These are phyloP conservation scores for Coelastrella sp. DNA, from an alignment of 139 green algal species.

Conservation along the genomic window DNA sequence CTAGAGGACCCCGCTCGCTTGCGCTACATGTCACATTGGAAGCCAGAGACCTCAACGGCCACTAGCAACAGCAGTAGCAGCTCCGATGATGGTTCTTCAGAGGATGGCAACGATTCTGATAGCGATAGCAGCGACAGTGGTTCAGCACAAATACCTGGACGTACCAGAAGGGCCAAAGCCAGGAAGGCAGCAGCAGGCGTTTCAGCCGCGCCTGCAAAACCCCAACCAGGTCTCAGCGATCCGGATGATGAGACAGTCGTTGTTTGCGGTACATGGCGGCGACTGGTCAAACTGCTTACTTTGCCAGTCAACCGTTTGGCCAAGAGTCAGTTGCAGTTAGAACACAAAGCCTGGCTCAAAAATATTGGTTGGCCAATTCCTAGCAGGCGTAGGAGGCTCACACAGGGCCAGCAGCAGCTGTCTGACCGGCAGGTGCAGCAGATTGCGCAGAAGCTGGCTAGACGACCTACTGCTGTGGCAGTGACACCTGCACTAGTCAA, in stretches of 20 bases:
- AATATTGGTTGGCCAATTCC: neutral
- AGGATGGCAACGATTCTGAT: too few species aligned
- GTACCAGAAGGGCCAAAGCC: too few species aligned
- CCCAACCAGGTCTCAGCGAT: too few species aligned
- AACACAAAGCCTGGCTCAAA: neutral
- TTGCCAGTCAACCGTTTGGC: neutral
- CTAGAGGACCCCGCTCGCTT: neutral
- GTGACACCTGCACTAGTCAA: conserved; percentile 12
- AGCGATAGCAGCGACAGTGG: too few species aligned
- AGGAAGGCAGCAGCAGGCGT: neutral
- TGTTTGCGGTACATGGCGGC: neutral
- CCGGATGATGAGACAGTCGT: too few species aligned
- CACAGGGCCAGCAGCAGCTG: neutral
- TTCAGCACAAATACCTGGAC: too few species aligned
- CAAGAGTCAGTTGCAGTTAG: neutral
- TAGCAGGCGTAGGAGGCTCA: neutral
- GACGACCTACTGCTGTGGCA: conserved; percentile 6
- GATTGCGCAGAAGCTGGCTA: conserved; percentile 3
- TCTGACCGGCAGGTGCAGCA: neutral
- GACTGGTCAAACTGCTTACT: neutral
- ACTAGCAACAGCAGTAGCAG: neutral
- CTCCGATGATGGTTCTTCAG: too few species aligned
- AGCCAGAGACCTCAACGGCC: neutral
- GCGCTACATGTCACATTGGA: conserved; percentile 14
- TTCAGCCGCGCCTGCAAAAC: neutral